A percentile compares a stretch with the other conserved stretches of the same genome.
Evolutionary conservation across 306 rosid genomes (phyloP).

Genomic region (Ziziphus jujuba): DNA sequence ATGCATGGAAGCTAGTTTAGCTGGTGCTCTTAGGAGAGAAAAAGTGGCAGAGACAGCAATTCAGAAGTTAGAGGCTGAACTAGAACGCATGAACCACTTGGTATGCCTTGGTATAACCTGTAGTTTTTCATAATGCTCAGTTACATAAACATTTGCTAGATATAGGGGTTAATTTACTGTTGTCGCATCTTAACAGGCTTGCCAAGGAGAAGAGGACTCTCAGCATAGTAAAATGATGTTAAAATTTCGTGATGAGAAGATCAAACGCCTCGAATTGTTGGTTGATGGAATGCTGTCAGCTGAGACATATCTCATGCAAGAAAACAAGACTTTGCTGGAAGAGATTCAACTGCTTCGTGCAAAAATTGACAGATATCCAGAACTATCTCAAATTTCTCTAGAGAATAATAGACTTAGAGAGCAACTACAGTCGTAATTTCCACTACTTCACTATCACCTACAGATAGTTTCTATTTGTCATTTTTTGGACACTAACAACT

Average conservation of each 20-base stretch:
- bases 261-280: slow-evolving; percentile 67
- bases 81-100: slow-evolving; percentile 53
- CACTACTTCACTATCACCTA: slow-evolving; percentile 13
- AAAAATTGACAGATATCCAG: slow-evolving; percentile 52
- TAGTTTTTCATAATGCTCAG: slow-evolving; percentile 13
- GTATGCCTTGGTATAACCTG: slow-evolving; percentile 40
- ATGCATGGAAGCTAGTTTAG: slow-evolving; percentile 54
- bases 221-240: slow-evolving; percentile 48
- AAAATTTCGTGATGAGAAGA: slow-evolving; percentile 68
- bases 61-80: slow-evolving; percentile 59
- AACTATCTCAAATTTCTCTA: slow-evolving; percentile 44
- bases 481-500: slow-evolving; percentile 27
- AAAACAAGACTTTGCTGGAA: slow-evolving; percentile 62
- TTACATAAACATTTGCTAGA: slow-evolving; percentile 9
- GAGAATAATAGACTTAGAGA: slow-evolving; percentile 66
- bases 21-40: slow-evolving; percentile 81
- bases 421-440: slow-evolving; percentile 63
- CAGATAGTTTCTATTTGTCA: slow-evolving; percentile 17
- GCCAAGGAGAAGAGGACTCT: slow-evolving; percentile 64
- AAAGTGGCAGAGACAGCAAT: slow-evolving; percentile 60
- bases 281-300: slow-evolving; percentile 61
- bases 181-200: slow-evolving; percentile 53
- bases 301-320: slow-evolving; percentile 68
- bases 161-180: slow-evolving; percentile 27
- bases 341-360: slow-evolving; percentile 66